Base-by-base conservation (phyloP, 202 grass and related monocot species). In the Schoenoplectus tabernaemontani region DNA sequence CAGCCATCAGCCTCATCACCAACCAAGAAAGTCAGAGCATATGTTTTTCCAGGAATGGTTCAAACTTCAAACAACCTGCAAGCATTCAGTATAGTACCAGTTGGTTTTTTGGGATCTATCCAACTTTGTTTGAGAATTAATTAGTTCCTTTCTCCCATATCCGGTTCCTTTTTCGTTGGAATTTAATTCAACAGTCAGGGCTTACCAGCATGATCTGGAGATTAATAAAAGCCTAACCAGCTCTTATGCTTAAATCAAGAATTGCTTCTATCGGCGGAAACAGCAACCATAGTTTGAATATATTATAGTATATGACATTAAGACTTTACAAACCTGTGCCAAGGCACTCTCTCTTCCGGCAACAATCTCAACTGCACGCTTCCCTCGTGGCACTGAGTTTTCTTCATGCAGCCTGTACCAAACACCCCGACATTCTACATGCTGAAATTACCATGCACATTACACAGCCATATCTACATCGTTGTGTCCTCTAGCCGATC, bases 31-130 rank as follows among this genome's bases (percentile, higher is more conserved):
- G 90, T 65, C 4, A 98, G 70, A 30, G 84, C 69, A 85, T 98
- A 98, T 8, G 24, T 39, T 85, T 87, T 85, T 0, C 90, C 96
- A 0, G 85, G 73, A 59, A 81, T 80, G 48, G 96, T n/a, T n/a
- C n/a, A n/a, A n/a, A n/a, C n/a, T 98, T 65, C 89, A 85, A 42
- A 82, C 88, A 88, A 89, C 86, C 88, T 98, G 91, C 22, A 12
- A 16, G 22, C 24, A 88, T 65, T 53, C 15, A 74, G 10, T 32
- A 17, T 32, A 17, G 20, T 46, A 71, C 69, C 46, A 74, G 41
- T 64, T 64, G 22, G 59, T 20, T 22, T 41, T 42, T 66, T 41
- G 36, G 63, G 36, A 20, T 41, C 17, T 66, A 9, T 38, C 62
- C 62, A 19, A 68, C 30, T 64, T 64, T 64, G 4, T n/a, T 64